Evolutionary conservation across 345 rosid genomes (phyloP).

Genomic region (Boechera divaricarpa): DNA sequence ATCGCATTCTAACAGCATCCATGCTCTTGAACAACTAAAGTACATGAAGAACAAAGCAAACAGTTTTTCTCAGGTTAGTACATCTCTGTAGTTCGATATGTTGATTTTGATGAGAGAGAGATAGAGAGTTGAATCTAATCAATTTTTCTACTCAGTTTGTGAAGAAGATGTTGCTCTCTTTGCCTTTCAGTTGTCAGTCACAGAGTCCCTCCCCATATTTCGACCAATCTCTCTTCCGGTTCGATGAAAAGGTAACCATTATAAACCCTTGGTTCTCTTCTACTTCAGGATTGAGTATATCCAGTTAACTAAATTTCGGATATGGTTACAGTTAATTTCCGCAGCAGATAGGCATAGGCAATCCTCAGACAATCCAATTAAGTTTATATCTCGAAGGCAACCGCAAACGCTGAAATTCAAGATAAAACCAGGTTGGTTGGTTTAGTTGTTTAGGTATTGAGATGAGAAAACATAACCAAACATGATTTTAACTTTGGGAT

Average conservation of each 20-base stretch:
- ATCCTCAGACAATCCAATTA: constrained; percentile 81
- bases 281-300: background rate
- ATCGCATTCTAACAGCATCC: constrained; percentile 80
- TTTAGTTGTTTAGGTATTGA: background rate
- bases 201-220: constrained; percentile 98
- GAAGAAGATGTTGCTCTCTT: constrained; percentile 82
- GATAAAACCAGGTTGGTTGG: constrained; percentile 78
- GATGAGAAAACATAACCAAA: background rate
- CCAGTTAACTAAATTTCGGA: background rate
- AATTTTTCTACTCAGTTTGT: constrained; percentile 57
- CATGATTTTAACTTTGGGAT: background rate
- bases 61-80: constrained; percentile 62
- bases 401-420: constrained; percentile 73
- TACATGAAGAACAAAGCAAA: constrained; percentile 69
- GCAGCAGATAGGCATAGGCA: constrained; percentile 78
- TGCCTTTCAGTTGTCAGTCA: constrained; percentile 89
- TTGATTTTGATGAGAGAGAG: no score
- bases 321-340: constrained; percentile 72
- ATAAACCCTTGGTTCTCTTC: background rate
- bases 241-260: constrained; percentile 79
- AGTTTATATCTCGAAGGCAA: constrained; percentile 76
- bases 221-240: constrained; percentile 92
- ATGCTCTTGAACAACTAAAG: constrained; percentile 77
- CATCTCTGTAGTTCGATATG: background rate
- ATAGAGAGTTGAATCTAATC: background rate